Base-by-base conservation (phyloP, 129 eudicot genomes). In the Ambrosia trifida region DNA sequence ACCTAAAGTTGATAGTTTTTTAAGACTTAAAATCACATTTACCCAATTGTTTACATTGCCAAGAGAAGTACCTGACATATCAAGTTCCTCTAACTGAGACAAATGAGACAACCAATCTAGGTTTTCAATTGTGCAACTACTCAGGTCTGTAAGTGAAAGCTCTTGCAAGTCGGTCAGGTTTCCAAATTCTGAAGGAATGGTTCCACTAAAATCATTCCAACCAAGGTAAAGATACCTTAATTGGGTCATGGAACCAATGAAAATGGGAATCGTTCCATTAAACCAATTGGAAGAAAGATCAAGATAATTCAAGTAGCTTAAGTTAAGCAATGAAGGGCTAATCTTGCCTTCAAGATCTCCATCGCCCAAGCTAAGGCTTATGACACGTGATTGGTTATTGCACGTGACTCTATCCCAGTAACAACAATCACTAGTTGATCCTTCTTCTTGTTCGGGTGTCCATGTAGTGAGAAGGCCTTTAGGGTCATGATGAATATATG, bases 141-240 rank as follows among this genome's bases (percentile, higher is more conserved):
- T 18, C 3, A 36, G 10, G 6, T 2, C n/a, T n/a, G 5, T 11
- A 43, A 70, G 64, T 14, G 4, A 16, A 17, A 80, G 69, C 4
- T 11, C 0, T 18, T 7, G 7, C 56, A 80, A 64, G 9, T 70
- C 54, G 0, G 78, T 3, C 20, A 80, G 81, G 18, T 80, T 75
- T 63, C 81, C 77, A 64, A 80, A 28, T 64, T 75, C 64, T 13
- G 19, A 35, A 63, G 84, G 84, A 41, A 74, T 11, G 63, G 41
- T 51, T n/a, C 28, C 28, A 24, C 28, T 24, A 24, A 24, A 24
- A 24, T 24, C 28, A 24, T 24, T 24, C 70, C 64, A 13, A 1
- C 7, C 4, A 58, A 58, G 64, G 28, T 41, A 0, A 24, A 24
- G 28, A 24, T 24, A 24, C 28, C 28, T 24, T 24, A 24, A 24